A percentile compares a stretch with the other conserved stretches of the same genome.
Conservation (phyloP, 805 yeast species). For the Hanseniaspora vineae region DNA sequence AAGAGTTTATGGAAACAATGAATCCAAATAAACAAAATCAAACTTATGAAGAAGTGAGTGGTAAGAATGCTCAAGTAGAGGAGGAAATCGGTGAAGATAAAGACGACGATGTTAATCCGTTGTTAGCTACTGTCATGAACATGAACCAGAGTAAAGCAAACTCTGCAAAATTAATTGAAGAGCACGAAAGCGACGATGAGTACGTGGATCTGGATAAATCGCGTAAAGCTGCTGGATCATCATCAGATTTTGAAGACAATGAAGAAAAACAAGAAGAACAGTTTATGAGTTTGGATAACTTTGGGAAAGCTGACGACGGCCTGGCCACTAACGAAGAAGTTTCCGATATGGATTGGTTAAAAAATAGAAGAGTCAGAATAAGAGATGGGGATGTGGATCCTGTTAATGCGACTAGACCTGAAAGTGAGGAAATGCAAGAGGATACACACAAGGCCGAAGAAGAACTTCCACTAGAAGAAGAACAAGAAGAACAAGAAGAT, state of each 20-base stretch:
- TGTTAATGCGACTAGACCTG: not conserved
- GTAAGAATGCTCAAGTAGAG: constrained; percentile 21
- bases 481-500: constrained; percentile 4
- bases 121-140: constrained; percentile 29
- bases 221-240: constrained; percentile 3
- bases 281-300: constrained; percentile 32
- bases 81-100: constrained; percentile 26
- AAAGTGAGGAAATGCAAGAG: constrained; percentile 3
- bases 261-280: constrained; percentile 34
- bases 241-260: constrained; percentile 6
- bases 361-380: constrained; percentile 60
- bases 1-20: constrained; percentile 74
- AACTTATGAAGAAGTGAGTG: constrained; percentile 43
- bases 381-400: constrained; percentile 30
- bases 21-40: constrained; percentile 58
- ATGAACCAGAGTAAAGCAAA: constrained; percentile 19
- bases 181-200: constrained; percentile 34
- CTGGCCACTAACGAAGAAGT: constrained; percentile 37
- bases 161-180: constrained; percentile 14
- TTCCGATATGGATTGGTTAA: constrained; percentile 81
- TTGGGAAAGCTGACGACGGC: constrained; percentile 11
- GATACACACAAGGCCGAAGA: constrained; percentile 5
- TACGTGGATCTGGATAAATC: constrained; percentile 24
- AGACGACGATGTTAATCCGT: constrained; percentile 25
- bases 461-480: not conserved